Percentiles rank a stretch among this genome's conserved stretches.
phyloP scores from a whole-genome alignment of 768 basidiomycete species.

The Boletus reticuloceps region DNA sequence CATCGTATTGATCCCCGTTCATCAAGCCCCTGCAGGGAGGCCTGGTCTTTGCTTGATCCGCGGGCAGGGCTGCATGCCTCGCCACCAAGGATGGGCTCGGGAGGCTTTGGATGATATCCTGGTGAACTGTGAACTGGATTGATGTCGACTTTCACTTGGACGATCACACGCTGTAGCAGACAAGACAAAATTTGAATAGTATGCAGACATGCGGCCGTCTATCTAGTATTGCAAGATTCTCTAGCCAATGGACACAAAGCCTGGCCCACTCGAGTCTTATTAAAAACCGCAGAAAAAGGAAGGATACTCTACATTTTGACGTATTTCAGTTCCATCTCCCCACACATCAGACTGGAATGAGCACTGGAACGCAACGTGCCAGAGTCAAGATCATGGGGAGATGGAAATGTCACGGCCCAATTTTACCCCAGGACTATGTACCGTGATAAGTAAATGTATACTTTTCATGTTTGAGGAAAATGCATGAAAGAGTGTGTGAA shows the following conservation, averaged over 20 bases:
- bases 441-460: neutral
- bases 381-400: neutral
- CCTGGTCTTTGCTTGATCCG: constrained; percentile 3
- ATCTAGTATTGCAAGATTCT: too few species aligned
- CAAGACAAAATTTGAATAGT: too few species aligned
- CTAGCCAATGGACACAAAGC: neutral
- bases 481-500: neutral
- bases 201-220: too few species aligned
- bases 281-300: neutral
- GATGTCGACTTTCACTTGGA: too few species aligned
- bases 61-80: neutral
- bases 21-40: neutral
- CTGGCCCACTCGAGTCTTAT: neutral
- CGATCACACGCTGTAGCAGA: too few species aligned
- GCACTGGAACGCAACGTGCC: neutral
- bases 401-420: neutral
- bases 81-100: neutral
- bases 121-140: neutral
- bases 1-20: neutral
- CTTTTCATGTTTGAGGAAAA: constrained; percentile 1
- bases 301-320: neutral
- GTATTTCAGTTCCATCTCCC: neutral
- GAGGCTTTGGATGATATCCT: neutral
- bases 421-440: neutral
- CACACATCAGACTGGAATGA: neutral